Evolutionary conservation across 192 early-diverging fungal genomes (phyloP).

Genomic region (Coemansia sp.): DNA sequence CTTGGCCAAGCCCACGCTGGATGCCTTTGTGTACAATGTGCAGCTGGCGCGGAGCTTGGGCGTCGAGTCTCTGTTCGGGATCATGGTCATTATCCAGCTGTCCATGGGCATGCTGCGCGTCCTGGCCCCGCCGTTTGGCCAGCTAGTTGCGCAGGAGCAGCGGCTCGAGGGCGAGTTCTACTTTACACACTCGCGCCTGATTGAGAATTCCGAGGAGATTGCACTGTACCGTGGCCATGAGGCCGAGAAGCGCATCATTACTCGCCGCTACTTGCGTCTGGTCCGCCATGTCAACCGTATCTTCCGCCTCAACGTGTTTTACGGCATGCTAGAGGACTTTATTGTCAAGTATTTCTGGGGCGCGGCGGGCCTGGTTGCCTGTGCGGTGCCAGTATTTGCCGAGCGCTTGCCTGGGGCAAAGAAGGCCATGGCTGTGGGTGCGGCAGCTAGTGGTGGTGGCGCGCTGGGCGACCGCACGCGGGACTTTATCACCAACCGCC

Average conservation of each 20-base stretch:
- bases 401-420: slow-evolving; percentile 28
- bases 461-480: slow-evolving; percentile 36
- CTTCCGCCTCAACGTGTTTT: slow-evolving; percentile 78
- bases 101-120: slow-evolving; percentile 73
- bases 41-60: slow-evolving; percentile 84
- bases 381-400: slow-evolving; percentile 82
- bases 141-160: slow-evolving; percentile 90
- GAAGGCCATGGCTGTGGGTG: neutral
- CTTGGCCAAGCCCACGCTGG: slow-evolving; percentile 90
- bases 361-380: slow-evolving; percentile 79
- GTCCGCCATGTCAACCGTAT: slow-evolving; percentile 83
- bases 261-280: slow-evolving; percentile 69
- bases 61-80: slow-evolving; percentile 73
- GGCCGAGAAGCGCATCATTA: slow-evolving; percentile 76
- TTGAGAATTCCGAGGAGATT: slow-evolving; percentile 95
- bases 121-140: slow-evolving; percentile 93
- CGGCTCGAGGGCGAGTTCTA: slow-evolving; percentile 91
- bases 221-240: slow-evolving; percentile 83
- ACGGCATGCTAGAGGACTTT: slow-evolving; percentile 96
- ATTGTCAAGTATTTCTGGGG: slow-evolving; percentile 99
- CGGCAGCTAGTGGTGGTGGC: neutral
- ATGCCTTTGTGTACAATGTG: slow-evolving; percentile 87
- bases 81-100: slow-evolving; percentile 70
- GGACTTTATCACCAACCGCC: slow-evolving; percentile 72
- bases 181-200: slow-evolving; percentile 86